phyloP scores from a whole-genome alignment of 805 yeast species.

The Metschnikowia rubicola region DNA sequence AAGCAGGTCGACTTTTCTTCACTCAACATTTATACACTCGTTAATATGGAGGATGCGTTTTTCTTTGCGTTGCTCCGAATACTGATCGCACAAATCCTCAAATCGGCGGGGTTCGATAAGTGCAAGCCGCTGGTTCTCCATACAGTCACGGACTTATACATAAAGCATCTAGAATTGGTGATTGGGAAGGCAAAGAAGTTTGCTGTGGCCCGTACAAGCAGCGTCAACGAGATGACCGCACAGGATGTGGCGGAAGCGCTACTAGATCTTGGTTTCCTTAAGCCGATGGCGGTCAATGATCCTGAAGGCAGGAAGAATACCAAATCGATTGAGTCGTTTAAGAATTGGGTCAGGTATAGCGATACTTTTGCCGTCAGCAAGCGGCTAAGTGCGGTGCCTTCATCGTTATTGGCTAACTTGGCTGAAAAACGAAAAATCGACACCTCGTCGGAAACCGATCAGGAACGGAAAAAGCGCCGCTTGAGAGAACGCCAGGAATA shows the following conservation, averaged over 20 bases:
- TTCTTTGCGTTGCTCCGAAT: constrained; percentile 37
- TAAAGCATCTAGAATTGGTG: constrained; percentile 58
- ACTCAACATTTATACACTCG: not conserved
- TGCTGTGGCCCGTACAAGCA: constrained; percentile 39
- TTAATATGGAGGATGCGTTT: constrained; percentile 37
- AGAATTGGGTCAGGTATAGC: constrained; percentile 34
- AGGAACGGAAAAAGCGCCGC: constrained; percentile 32
- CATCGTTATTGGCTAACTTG: constrained; percentile 27
- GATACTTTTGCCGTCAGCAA: constrained; percentile 23
- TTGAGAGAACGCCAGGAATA: constrained; percentile 38
- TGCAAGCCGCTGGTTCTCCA: constrained; percentile 71
- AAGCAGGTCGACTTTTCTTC: no score
- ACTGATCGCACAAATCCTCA: constrained; percentile 54
- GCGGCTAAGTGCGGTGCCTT: constrained; percentile 30
- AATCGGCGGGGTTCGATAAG: constrained; percentile 81
- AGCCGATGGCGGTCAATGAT: constrained; percentile 51
- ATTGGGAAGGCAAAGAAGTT: constrained; percentile 47
- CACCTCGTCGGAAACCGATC: constrained; percentile 32
- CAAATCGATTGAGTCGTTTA: constrained; percentile 34
- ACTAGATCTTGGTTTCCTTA: constrained; percentile 56
- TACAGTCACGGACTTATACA: constrained; percentile 70
- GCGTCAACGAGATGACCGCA: constrained; percentile 42
- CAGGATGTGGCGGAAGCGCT: constrained; percentile 75
- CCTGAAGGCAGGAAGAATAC: constrained; percentile 37
- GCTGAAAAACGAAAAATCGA: constrained; percentile 39